phyloP scores from a whole-genome alignment of 306 rosid species.

The Biancaea sappan region DNA sequence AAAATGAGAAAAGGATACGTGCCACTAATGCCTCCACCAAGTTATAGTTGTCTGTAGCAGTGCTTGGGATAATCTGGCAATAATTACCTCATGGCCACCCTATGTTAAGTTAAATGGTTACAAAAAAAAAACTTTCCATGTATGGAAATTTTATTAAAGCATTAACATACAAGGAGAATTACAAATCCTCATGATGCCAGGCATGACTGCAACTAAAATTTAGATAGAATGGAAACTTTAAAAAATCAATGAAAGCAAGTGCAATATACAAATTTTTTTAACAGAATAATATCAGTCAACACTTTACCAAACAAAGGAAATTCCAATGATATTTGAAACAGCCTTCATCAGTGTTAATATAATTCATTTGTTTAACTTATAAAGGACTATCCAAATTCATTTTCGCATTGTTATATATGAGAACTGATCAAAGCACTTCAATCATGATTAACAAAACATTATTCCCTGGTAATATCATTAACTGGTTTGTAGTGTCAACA shows the following conservation, averaged over 20 bases:
- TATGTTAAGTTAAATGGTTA: background rate
- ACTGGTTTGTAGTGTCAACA: constrained; percentile 1
- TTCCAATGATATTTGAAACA: constrained; percentile 9
- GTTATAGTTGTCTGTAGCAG: constrained; percentile 66
- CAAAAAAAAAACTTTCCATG: constrained; percentile 25
- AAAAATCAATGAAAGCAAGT: background rate
- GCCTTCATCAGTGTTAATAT: constrained; percentile 3
- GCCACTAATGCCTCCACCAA: constrained; percentile 85
- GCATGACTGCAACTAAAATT: constrained; percentile 3
- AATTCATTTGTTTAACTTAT: too few relatives aligned
- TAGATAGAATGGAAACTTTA: background rate
- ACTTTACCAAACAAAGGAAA: constrained; percentile 18
- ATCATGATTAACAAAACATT: background rate
- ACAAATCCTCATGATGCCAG: constrained; percentile 8
- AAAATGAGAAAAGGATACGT: constrained; percentile 65
- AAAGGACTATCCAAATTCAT: too few relatives aligned
- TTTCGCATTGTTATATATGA: background rate
- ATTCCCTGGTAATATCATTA: background rate
- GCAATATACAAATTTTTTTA: constrained; percentile 7
- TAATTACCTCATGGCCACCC: background rate
- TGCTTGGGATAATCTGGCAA: constrained; percentile 64
- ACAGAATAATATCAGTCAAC: constrained; percentile 14
- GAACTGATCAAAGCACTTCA: constrained; percentile 23
- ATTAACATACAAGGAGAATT: constrained; percentile 16
- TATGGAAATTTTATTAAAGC: constrained; percentile 9